A percentile compares a stretch with the other conserved stretches of the same genome.
phyloP scores from a whole-genome alignment of 768 basidiomycete genomes.

The Trametes meyenii region DNA sequence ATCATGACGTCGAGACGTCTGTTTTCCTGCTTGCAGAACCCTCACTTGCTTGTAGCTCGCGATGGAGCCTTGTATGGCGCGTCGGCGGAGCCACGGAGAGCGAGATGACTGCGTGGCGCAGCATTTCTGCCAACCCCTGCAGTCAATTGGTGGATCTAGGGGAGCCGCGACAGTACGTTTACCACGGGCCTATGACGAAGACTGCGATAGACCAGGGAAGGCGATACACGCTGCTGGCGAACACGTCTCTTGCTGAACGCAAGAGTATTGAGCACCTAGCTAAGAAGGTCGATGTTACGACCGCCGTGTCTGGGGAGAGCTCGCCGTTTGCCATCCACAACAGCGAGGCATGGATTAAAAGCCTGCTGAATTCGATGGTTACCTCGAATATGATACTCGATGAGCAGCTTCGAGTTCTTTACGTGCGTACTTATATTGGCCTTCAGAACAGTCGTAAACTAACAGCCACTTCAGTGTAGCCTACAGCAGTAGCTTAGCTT shows the following conservation, averaged over 20 bases:
- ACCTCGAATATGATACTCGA: too few relatives aligned
- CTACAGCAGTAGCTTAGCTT: too few relatives aligned
- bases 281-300: neutral
- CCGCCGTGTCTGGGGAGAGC: too few relatives aligned
- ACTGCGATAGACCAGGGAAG: neutral
- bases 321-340: neutral
- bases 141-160: neutral
- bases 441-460: too few relatives aligned
- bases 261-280: slow-evolving; percentile 2
- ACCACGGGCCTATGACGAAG: slow-evolving; percentile 13
- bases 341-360: neutral
- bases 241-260: slow-evolving; percentile 2
- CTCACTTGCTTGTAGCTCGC: neutral
- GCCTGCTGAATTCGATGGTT: too few relatives aligned
- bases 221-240: neutral
- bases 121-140: neutral
- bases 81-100: neutral
- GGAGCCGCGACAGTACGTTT: neutral
- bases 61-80: slow-evolving; percentile 13
- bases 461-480: too few relatives aligned
- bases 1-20: slow-evolving; percentile 7
- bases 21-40: slow-evolving; percentile 10
- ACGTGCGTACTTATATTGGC: too few relatives aligned
- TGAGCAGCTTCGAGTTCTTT: too few relatives aligned
- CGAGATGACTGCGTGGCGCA: slow-evolving; percentile 8